Conservation (phyloP, 176 grass and related monocot species). For the Oryza australiensis region DNA sequence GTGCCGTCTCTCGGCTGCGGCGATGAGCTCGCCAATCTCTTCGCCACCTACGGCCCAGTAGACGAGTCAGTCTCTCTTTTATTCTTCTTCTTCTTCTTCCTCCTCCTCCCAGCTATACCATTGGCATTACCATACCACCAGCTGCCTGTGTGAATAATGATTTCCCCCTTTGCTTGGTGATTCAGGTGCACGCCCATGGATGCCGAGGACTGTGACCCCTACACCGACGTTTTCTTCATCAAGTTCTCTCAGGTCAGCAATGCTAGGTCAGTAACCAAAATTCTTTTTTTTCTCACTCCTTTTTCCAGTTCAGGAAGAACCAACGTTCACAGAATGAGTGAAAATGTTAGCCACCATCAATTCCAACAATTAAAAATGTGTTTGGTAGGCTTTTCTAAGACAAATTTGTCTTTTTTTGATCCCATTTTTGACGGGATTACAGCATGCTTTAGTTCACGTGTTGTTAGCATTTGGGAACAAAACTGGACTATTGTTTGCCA, state of each 20-base stretch:
- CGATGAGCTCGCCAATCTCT: slow-evolving; percentile 64
- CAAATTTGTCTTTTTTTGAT: background rate
- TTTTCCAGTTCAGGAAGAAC: background rate
- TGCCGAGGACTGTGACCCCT: slow-evolving; percentile 84
- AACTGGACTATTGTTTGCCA: background rate
- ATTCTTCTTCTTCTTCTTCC: background rate
- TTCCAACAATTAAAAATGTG: background rate
- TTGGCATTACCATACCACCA: background rate
- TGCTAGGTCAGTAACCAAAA: slow-evolving; percentile 56
- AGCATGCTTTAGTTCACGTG: background rate
- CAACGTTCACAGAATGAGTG: background rate
- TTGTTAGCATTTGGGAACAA: background rate
- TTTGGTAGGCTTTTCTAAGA: background rate
- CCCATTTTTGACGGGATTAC: background rate
- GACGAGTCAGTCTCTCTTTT: slow-evolving; percentile 76
- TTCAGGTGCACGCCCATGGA: slow-evolving; percentile 97
- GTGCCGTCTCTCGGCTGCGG: slow-evolving; percentile 88
- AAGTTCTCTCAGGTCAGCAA: slow-evolving; percentile 83
- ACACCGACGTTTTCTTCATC: slow-evolving; percentile 91
- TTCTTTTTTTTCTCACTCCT: background rate
- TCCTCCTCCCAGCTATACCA: background rate
- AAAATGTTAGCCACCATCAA: background rate
- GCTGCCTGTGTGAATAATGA: background rate
- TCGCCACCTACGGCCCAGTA: slow-evolving; percentile 67
- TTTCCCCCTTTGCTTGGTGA: background rate